These are phyloP conservation scores for Polyplosphaeria fusca DNA, from an alignment of 495 filamentous ascomycete genomes.

Conservation along the genomic window DNA sequence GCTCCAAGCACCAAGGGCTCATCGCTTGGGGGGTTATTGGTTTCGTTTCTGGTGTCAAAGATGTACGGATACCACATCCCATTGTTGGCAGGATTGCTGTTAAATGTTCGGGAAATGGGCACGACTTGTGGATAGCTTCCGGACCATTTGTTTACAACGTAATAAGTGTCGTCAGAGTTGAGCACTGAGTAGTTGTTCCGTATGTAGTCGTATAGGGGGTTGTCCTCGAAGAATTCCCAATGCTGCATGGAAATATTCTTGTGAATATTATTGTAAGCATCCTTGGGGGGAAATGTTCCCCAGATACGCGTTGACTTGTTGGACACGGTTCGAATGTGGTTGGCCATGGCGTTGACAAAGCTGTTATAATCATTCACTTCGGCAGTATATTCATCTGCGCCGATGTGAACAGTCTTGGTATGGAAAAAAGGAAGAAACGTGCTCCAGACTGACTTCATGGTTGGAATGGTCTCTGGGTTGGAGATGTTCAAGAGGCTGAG, in stretches of 20 bases:
- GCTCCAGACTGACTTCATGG: conserved; percentile 51
- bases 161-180: conserved; percentile 52
- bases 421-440: conserved; percentile 54
- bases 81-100: conserved; percentile 43
- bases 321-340: conserved; percentile 43
- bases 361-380: conserved; percentile 45
- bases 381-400: conserved; percentile 52
- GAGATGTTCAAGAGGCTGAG: conserved; percentile 52
- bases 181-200: conserved; percentile 51
- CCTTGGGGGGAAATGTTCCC: conserved; percentile 51
- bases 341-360: conserved; percentile 50
- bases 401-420: conserved; percentile 52
- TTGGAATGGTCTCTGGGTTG: conserved; percentile 51
- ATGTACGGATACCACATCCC: conserved; percentile 46
- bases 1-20: conserved; percentile 47
- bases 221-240: conserved; percentile 50
- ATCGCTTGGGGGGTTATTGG: conserved; percentile 46
- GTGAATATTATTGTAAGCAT: conserved; percentile 46
- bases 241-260: conserved; percentile 48
- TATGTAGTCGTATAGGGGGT: conserved; percentile 50
- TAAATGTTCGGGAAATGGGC: conserved; percentile 46
- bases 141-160: conserved; percentile 50
- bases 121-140: conserved; percentile 46
- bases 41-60: conserved; percentile 47
- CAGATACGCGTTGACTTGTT: conserved; percentile 51